Conservation (phyloP, 2,329 filamentous ascomycete species). For the Corynespora cassiicola region DNA sequence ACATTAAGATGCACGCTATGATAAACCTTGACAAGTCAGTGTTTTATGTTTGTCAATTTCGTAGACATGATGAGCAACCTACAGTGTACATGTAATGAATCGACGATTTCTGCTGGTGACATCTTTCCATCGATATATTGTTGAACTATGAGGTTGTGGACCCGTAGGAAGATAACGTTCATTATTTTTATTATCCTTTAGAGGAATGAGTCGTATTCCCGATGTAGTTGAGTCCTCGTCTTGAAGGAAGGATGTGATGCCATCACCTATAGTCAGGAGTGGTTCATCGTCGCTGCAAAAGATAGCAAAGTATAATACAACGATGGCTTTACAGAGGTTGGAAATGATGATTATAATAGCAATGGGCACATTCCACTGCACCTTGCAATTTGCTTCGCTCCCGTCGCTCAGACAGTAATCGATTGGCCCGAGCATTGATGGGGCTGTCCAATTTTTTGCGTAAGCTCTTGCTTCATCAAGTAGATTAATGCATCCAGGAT, state of each 20-base stretch:
- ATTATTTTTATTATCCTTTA: conserved; percentile 9
- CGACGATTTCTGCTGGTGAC: not conserved
- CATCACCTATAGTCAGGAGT: conserved; percentile 39
- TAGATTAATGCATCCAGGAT: conserved; percentile 1
- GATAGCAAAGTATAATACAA: no score
- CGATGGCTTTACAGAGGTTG: conserved; percentile 20
- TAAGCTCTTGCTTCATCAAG: conserved; percentile 4
- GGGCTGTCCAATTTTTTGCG: conserved; percentile 8
- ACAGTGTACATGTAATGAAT: no score
- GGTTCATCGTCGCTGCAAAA: no score
- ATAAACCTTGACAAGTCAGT: no score
- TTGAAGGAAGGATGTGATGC: conserved; percentile 31
- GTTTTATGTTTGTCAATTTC: no score
- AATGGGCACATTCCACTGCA: conserved; percentile 22
- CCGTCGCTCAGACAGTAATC: conserved; percentile 27
- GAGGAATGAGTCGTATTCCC: conserved; percentile 23
- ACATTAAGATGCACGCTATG: no score
- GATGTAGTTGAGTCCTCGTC: conserved; percentile 23
- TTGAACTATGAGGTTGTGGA: not conserved
- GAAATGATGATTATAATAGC: conserved; percentile 19
- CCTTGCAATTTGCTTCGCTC: conserved; percentile 18
- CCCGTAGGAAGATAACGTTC: conserved; percentile 9
- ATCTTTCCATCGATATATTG: conserved; percentile 2
- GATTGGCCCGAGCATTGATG: no score
- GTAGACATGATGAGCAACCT: no score